Conservation (phyloP, 257 asterid genomes). For the Datura wrightii region DNA sequence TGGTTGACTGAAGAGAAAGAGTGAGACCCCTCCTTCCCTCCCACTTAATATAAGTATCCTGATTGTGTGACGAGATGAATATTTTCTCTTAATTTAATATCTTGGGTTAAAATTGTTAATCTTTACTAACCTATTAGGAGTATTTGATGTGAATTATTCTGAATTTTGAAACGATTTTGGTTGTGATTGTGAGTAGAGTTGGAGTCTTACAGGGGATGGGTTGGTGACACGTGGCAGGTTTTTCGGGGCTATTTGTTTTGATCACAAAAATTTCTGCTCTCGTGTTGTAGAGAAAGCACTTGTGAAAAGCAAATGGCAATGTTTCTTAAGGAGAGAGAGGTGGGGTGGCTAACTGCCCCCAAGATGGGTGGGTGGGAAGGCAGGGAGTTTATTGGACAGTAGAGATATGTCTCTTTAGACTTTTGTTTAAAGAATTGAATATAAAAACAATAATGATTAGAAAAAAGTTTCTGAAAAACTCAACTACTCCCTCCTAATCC, state of each 20-base stretch:
- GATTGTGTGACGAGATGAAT: no score
- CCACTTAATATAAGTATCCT: neutral
- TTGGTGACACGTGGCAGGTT: conserved; percentile 34
- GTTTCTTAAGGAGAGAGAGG: neutral
- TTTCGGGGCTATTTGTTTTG: neutral
- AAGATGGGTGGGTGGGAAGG: conserved; percentile 29
- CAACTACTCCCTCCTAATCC: conserved; percentile 58
- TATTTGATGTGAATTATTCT: neutral
- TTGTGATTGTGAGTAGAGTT: conserved; percentile 37
- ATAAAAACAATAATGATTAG: conserved; percentile 20
- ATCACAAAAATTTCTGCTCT: neutral
- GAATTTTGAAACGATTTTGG: no score
- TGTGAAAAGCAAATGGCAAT: neutral
- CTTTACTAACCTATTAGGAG: no score
- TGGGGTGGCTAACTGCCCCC: conserved; percentile 50
- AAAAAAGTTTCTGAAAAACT: conserved; percentile 20
- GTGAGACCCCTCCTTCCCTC: neutral
- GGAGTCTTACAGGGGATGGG: conserved; percentile 39
- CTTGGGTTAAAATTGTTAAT: no score
- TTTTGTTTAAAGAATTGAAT: conserved; percentile 20
- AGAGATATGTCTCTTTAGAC: conserved; percentile 5
- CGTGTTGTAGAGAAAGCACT: neutral
- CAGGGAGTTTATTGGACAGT: conserved; percentile 49
- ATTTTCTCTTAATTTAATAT: no score
- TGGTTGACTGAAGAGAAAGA: neutral